Evolutionary conservation across 1,284 basidiomycete species (phyloP).

Genomic region (Coriolopsis trogii): DNA sequence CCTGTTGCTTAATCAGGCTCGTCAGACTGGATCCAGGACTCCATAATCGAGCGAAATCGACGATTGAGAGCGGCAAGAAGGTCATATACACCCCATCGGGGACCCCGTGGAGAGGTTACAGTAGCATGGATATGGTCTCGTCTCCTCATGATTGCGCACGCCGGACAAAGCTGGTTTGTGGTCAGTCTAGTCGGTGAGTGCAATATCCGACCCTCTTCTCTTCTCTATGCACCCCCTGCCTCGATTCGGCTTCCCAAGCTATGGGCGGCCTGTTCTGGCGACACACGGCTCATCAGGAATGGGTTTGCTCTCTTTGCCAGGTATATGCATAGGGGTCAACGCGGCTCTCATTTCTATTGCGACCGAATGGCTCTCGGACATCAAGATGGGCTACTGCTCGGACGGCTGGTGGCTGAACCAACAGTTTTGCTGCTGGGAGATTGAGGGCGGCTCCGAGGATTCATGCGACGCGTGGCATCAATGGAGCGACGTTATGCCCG

Average conservation of each 20-base stretch:
- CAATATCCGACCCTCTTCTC: not conserved
- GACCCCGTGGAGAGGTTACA: constrained; percentile 53
- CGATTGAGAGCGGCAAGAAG: constrained; percentile 62
- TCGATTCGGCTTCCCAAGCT: not conserved
- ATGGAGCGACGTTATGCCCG: constrained; percentile 82
- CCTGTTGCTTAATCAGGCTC: constrained; percentile 20
- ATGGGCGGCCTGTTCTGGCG: too few relatives aligned
- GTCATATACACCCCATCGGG: constrained; percentile 51
- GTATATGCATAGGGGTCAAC: constrained; percentile 89
- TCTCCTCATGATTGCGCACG: constrained; percentile 50
- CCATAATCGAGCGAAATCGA: constrained; percentile 82
- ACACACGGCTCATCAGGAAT: too few relatives aligned
- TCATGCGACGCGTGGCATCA: constrained; percentile 92
- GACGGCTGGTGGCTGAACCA: constrained; percentile 99
- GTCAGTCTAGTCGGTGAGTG: constrained; percentile 83
- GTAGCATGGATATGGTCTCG: constrained; percentile 67
- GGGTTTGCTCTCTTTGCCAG: constrained; percentile 45
- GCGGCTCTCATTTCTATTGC: constrained; percentile 95
- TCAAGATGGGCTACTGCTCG: constrained; percentile 96
- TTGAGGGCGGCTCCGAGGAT: constrained; percentile 79
- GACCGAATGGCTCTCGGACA: constrained; percentile 97
- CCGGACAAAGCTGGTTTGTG: constrained; percentile 73
- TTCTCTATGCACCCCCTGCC: not conserved
- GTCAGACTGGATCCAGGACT: constrained; percentile 95
- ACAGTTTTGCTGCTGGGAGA: constrained; percentile 98